These are phyloP conservation scores for Coemansia sp. DNA, from an alignment of 192 early-diverging fungal species.

Conservation along the genomic window DNA sequence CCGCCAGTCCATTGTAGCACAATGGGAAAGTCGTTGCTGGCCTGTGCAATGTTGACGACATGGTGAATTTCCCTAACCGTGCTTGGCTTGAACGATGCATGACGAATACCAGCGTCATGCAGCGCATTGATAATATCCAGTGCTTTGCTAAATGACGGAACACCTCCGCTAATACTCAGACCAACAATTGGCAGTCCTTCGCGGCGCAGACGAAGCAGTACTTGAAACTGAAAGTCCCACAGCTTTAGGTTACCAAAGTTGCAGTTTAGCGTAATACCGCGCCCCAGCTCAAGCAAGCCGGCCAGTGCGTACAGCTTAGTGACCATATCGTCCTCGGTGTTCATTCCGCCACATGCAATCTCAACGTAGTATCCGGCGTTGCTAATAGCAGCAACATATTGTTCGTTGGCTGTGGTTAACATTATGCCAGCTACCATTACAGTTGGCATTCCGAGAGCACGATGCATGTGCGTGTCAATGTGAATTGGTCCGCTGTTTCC, in stretches of 20 bases:
- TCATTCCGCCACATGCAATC: slow-evolving; percentile 89
- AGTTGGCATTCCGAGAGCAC: slow-evolving; percentile 83
- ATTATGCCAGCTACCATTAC: slow-evolving; percentile 96
- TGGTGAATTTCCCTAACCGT: slow-evolving; percentile 72
- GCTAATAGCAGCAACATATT: slow-evolving; percentile 80
- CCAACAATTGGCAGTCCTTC: slow-evolving; percentile 90
- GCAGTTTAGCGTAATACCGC: slow-evolving; percentile 89
- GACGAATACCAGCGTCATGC: slow-evolving; percentile 72
- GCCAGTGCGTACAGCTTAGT: slow-evolving; percentile 74
- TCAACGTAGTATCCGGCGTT: slow-evolving; percentile 91
- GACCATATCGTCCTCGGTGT: slow-evolving; percentile 70
- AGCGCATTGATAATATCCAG: slow-evolving; percentile 75
- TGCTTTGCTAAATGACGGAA: slow-evolving; percentile 82
- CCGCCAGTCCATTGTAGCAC: slow-evolving; percentile 97
- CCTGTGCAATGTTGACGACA: slow-evolving; percentile 82
- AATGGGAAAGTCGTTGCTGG: slow-evolving; percentile 79
- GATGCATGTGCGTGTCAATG: slow-evolving; percentile 87
- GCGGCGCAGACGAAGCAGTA: slow-evolving; percentile 72
- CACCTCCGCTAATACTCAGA: slow-evolving; percentile 87
- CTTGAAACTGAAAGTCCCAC: slow-evolving; percentile 81
- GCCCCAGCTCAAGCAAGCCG: slow-evolving; percentile 68
- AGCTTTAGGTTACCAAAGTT: slow-evolving; percentile 86
- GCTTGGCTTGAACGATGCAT: slow-evolving; percentile 85
- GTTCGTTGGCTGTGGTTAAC: slow-evolving; percentile 74
- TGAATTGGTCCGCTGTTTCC: slow-evolving; percentile 61